phyloP scores from a whole-genome alignment of 2,329 filamentous ascomycete species.

The Ramularia endophylla region DNA sequence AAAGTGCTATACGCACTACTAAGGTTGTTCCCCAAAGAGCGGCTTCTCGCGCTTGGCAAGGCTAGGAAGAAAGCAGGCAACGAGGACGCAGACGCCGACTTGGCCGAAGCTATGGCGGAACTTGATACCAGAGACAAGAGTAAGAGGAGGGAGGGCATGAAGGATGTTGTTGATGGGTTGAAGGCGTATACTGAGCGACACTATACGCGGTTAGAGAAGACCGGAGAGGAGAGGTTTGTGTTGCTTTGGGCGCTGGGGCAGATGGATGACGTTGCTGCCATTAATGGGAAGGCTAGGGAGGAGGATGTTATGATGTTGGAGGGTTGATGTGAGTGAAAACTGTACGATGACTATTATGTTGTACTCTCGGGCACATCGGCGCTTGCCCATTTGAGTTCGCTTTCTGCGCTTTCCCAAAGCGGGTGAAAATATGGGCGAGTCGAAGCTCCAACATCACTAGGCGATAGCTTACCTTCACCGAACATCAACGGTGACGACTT shows the following conservation, averaged over 20 bases:
- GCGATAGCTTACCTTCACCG: too few relatives aligned
- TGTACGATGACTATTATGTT: too few relatives aligned
- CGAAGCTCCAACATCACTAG: too few relatives aligned
- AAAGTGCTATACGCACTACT: constrained; percentile 75
- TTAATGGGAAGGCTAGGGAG: constrained; percentile 9
- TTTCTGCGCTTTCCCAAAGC: too few relatives aligned
- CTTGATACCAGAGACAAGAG: constrained; percentile 26
- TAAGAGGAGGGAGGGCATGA: constrained; percentile 59
- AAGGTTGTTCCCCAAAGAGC: constrained; percentile 70
- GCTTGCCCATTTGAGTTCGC: too few relatives aligned
- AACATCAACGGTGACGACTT: too few relatives aligned
- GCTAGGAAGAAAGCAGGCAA: constrained; percentile 21
- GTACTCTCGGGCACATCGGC: too few relatives aligned
- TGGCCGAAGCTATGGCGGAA: constrained; percentile 25
- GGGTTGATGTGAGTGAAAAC: background rate
- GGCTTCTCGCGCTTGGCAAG: constrained; percentile 52
- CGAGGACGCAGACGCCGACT: constrained; percentile 22
- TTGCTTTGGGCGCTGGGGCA: constrained; percentile 88
- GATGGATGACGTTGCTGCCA: constrained; percentile 65
- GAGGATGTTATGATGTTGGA: constrained; percentile 20
- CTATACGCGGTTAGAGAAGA: constrained; percentile 80
- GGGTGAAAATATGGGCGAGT: too few relatives aligned
- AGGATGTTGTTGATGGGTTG: constrained; percentile 81
- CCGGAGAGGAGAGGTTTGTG: constrained; percentile 90
- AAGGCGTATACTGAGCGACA: constrained; percentile 89